phyloP scores from a whole-genome alignment of 2,329 filamentous ascomycete genomes.

The Penicillium brevicompactum region DNA sequence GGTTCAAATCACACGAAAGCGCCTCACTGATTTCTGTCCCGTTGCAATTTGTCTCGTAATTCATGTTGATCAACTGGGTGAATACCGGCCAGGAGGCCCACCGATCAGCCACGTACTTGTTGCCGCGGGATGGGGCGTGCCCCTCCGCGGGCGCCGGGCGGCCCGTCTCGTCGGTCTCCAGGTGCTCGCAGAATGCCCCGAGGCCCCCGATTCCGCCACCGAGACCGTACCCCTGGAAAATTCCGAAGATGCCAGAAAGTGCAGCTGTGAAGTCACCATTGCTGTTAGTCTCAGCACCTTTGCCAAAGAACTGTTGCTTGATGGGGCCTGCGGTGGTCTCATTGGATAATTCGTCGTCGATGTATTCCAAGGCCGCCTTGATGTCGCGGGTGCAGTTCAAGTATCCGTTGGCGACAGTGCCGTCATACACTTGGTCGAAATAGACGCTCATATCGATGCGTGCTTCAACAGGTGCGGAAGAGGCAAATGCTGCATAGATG shows the following conservation, averaged over 20 bases:
- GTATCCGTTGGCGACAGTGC: conserved; percentile 52
- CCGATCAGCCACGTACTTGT: conserved; percentile 43
- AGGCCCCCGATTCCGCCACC: conserved; percentile 39
- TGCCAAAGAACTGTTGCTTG: conserved; percentile 53
- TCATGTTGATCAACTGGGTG: conserved; percentile 39
- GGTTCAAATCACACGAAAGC: conserved; percentile 42
- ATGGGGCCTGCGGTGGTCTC: conserved; percentile 38
- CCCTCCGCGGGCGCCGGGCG: conserved; percentile 42
- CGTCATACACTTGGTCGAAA: conserved; percentile 53
- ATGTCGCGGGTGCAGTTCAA: conserved; percentile 55
- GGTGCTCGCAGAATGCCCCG: conserved; percentile 48
- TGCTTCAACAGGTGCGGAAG: conserved; percentile 51
- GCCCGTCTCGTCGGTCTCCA: conserved; percentile 47
- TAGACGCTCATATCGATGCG: conserved; percentile 54
- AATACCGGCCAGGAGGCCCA: conserved; percentile 48
- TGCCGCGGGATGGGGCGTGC: conserved; percentile 45
- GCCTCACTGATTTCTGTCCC: conserved; percentile 25
- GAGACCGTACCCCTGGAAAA: conserved; percentile 49
- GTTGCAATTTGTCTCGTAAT: conserved; percentile 45
- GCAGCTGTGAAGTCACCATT: conserved; percentile 53
- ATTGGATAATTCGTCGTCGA: conserved; percentile 49
- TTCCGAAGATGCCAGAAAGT: conserved; percentile 41
- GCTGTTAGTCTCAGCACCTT: conserved; percentile 48
- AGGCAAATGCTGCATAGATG: conserved; percentile 44
- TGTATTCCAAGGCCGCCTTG: conserved; percentile 51